These are phyloP conservation scores for Ceratobasidium theobromae DNA, from an alignment of 1,284 basidiomycete species.

Conservation along the genomic window DNA sequence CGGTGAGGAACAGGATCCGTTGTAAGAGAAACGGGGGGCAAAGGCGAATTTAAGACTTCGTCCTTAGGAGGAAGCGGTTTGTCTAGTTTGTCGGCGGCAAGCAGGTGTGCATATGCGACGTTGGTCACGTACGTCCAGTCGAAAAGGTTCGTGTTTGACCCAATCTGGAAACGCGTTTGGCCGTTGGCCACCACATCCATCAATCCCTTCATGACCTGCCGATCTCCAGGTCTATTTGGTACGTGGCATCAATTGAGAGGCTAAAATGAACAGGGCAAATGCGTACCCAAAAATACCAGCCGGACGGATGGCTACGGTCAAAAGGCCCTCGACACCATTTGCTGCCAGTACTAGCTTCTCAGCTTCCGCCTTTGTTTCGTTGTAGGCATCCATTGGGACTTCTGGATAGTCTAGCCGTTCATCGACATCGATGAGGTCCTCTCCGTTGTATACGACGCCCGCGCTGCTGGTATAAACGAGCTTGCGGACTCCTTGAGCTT, in stretches of 20 bases:
- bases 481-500: constrained; percentile 72
- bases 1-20: constrained; percentile 53
- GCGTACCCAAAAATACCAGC: constrained; percentile 94
- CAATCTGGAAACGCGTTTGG: constrained; percentile 93
- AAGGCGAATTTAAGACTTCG: constrained; percentile 54
- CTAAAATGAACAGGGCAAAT: not conserved
- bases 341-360: constrained; percentile 84
- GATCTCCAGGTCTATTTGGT: constrained; percentile 78
- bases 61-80: constrained; percentile 46
- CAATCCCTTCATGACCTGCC: constrained; percentile 82
- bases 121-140: constrained; percentile 99
- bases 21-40: constrained; percentile 65
- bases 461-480: constrained; percentile 96
- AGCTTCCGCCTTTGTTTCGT: constrained; percentile 92
- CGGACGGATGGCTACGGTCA: constrained; percentile 89
- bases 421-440: constrained; percentile 82
- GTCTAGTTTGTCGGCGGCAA: constrained; percentile 84
- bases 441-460: constrained; percentile 88
- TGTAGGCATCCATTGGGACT: constrained; percentile 87
- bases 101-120: constrained; percentile 90
- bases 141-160: constrained; percentile 90
- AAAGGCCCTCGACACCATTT: constrained; percentile 78
- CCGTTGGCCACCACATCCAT: constrained; percentile 78
- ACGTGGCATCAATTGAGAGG: constrained; percentile 22
- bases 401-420: constrained; percentile 82